Conservation (phyloP, 2,329 filamentous ascomycete genomes). For the Nemania sp. region DNA sequence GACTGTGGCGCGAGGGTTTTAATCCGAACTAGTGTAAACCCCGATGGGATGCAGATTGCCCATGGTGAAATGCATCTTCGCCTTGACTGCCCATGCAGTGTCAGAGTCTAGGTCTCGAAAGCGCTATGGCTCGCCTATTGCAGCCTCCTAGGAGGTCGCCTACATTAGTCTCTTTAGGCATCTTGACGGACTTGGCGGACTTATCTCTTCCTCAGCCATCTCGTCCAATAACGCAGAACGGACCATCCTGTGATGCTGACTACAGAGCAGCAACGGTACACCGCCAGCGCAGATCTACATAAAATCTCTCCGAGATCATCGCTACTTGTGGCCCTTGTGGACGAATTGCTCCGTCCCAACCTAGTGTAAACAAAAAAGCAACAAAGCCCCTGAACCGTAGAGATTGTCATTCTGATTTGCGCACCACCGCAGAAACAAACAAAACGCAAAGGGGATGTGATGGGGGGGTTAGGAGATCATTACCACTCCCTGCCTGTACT, state of each 20-base stretch:
- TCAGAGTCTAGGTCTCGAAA: conserved; percentile 20
- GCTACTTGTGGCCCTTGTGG: not conserved
- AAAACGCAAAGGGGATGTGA: no score
- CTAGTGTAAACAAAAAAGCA: not conserved
- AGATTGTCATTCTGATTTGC: not conserved
- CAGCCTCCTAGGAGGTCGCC: conserved; percentile 3
- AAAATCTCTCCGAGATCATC: conserved; percentile 10
- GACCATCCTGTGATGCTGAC: not conserved
- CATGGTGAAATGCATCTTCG: conserved; percentile 15
- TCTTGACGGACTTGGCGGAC: not conserved
- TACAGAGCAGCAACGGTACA: conserved; percentile 8
- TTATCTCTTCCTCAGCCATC: not conserved
- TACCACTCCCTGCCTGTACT: no score
- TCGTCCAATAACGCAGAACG: not conserved
- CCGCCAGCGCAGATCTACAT: conserved; percentile 20
- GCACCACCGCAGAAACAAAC: not conserved
- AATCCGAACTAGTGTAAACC: conserved; percentile 1
- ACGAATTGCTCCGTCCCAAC: not conserved
- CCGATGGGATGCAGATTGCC: conserved; percentile 15
- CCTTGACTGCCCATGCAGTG: conserved; percentile 25
- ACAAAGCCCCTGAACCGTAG: not conserved
- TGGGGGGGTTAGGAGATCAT: no score
- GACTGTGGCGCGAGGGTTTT: conserved; percentile 5
- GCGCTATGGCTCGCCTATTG: conserved; percentile 31
- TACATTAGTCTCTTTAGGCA: not conserved